Evolutionary conservation across 306 rosid species (phyloP).

Genomic region (Ormosia semicastrata): DNA sequence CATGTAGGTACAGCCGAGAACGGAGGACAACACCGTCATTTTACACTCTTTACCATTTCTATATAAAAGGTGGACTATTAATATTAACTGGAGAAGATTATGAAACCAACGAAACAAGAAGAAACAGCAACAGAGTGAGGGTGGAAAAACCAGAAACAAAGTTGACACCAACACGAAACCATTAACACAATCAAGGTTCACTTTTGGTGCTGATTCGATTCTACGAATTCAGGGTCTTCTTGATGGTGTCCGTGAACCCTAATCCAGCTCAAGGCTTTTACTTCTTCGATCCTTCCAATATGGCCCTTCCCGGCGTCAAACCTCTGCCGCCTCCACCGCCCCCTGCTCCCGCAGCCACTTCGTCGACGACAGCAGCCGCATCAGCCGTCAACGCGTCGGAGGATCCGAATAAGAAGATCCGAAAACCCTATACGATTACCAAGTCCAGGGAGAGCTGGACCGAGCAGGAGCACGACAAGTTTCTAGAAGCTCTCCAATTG

Average conservation of each 20-base stretch:
- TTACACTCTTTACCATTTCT: neutral
- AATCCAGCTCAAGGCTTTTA: constrained; percentile 62
- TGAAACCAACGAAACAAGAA: neutral
- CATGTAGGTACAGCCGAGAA: neutral
- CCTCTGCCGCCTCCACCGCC: constrained; percentile 39
- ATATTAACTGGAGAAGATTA: neutral
- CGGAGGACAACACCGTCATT: neutral
- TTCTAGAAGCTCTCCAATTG: constrained; percentile 97
- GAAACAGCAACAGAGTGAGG: neutral
- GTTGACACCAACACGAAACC: neutral
- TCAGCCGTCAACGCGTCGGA: neutral
- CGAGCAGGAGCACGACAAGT: constrained; percentile 97
- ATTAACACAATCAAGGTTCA: neutral
- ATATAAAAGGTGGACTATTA: neutral
- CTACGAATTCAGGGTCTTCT: neutral
- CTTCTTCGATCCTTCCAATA: constrained; percentile 61
- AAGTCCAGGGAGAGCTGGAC: constrained; percentile 97
- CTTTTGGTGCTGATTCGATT: neutral
- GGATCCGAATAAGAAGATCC: constrained; percentile 74
- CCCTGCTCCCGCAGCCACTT: neutral
- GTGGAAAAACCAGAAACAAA: neutral
- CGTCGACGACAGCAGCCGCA: neutral
- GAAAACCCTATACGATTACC: constrained; percentile 88
- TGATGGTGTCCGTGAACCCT: constrained; percentile 70
- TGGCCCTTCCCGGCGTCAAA: constrained; percentile 50